Evolutionary conservation across 2,329 filamentous ascomycete genomes (phyloP).

Genomic region (Dactylonectria macrodidyma): DNA sequence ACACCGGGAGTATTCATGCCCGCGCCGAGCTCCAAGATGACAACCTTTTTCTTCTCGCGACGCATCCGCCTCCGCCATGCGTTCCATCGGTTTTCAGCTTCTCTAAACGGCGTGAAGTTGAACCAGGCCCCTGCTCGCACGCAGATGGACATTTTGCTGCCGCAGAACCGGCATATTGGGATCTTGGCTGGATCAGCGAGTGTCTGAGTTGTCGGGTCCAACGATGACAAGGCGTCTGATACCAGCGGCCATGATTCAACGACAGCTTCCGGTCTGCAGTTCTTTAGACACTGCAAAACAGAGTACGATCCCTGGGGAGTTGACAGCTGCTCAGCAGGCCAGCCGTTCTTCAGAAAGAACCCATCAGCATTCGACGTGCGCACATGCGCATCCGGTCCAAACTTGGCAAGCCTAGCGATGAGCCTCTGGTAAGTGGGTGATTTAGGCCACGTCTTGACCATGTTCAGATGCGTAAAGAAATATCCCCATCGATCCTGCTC

Average conservation of each 20-base stretch:
- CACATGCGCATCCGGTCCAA: slow-evolving; percentile 36
- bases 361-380: slow-evolving; percentile 38
- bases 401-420: slow-evolving; percentile 20
- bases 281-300: slow-evolving; percentile 37
- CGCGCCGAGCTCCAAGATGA: slow-evolving; percentile 42
- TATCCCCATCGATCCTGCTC: slow-evolving; percentile 45
- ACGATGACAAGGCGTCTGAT: not conserved
- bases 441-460: slow-evolving; percentile 39
- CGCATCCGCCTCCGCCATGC: slow-evolving; percentile 22
- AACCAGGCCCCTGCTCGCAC: slow-evolving; percentile 41
- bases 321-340: slow-evolving; percentile 27
- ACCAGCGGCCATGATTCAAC: slow-evolving; percentile 33
- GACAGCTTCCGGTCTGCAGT: slow-evolving; percentile 35
- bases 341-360: slow-evolving; percentile 32
- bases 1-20: slow-evolving; percentile 45
- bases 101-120: slow-evolving; percentile 34
- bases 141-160: slow-evolving; percentile 41
- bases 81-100: slow-evolving; percentile 34
- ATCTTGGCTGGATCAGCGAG: slow-evolving; percentile 34
- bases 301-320: slow-evolving; percentile 33
- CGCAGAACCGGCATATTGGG: slow-evolving; percentile 36
- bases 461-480: slow-evolving; percentile 44
- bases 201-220: slow-evolving; percentile 36
- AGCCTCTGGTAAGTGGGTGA: slow-evolving; percentile 34
- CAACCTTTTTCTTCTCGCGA: slow-evolving; percentile 33